Evolutionary conservation across 345 rosid species (phyloP).

Genomic region (Moricandia arvensis): DNA sequence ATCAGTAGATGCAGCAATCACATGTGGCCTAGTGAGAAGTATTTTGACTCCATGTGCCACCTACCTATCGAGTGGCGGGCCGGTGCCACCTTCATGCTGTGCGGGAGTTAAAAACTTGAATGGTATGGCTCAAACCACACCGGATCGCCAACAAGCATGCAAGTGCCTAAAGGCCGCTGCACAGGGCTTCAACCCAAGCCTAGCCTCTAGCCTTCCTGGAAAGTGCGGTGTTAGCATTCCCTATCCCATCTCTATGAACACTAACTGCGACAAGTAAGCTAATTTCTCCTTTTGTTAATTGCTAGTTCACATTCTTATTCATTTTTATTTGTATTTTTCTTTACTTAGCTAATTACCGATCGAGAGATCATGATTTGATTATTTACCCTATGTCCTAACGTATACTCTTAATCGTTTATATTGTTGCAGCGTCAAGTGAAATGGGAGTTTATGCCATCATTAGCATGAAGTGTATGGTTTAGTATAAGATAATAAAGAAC

Average conservation of each 20-base stretch:
- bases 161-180: too few relatives aligned
- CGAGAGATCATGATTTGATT: background rate
- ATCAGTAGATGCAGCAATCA: background rate
- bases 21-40: background rate
- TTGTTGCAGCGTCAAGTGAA: constrained; percentile 35
- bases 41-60: background rate
- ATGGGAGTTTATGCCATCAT: background rate
- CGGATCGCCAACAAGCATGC: too few relatives aligned
- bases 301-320: background rate
- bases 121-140: too few relatives aligned
- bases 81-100: background rate
- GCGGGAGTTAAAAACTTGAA: too few relatives aligned
- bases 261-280: constrained; percentile 48
- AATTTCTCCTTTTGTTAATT: background rate
- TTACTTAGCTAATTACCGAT: background rate
- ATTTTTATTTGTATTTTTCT: background rate
- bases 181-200: too few relatives aligned
- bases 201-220: too few relatives aligned
- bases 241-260: background rate
- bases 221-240: too few relatives aligned
- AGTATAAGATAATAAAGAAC: constrained; percentile 12
- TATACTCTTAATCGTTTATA: background rate
- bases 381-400: background rate
- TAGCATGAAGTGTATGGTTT: constrained; percentile 3
- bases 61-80: background rate